phyloP scores from a whole-genome alignment of 2,329 filamentous ascomycete species.

The Botryosphaeria dothidea region DNA sequence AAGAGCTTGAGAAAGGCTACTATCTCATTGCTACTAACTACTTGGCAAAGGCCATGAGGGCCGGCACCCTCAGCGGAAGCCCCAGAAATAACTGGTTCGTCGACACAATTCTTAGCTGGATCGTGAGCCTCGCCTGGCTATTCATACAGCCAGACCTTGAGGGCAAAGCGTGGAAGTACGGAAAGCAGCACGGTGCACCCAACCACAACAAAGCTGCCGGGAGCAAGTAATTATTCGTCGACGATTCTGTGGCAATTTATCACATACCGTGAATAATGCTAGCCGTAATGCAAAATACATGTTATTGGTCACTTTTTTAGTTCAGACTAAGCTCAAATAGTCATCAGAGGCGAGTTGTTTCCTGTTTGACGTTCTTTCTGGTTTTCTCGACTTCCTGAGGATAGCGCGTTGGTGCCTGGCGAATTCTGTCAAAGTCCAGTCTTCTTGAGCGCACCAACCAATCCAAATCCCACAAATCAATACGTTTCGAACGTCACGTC shows the following conservation, averaged over 20 bases:
- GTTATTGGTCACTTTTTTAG: too few relatives aligned
- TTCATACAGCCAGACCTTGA: slow-evolving; percentile 60
- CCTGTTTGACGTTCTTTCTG: too few relatives aligned
- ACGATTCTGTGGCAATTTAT: too few relatives aligned
- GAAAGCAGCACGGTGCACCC: slow-evolving; percentile 53
- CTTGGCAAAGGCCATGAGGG: slow-evolving; percentile 72
- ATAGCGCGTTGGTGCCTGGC: background rate
- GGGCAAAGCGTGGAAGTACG: slow-evolving; percentile 58
- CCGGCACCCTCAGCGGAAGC: slow-evolving; percentile 53
- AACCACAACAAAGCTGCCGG: background rate
- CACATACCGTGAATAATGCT: too few relatives aligned
- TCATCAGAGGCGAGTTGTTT: too few relatives aligned
- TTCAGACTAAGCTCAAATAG: too few relatives aligned
- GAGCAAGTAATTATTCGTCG: background rate
- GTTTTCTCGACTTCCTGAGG: too few relatives aligned
- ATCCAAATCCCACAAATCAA: background rate
- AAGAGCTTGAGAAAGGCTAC: slow-evolving; percentile 75
- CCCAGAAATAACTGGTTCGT: slow-evolving; percentile 54
- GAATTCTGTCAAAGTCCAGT: background rate
- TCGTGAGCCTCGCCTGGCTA: slow-evolving; percentile 55
- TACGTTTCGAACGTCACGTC: background rate
- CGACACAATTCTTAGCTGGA: slow-evolving; percentile 58
- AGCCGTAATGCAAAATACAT: too few relatives aligned
- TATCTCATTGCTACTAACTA: slow-evolving; percentile 77
- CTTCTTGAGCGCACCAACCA: background rate